These are phyloP conservation scores for Colletotrichum musicola DNA, from an alignment of 2,329 filamentous ascomycete species.

Conservation along the genomic window DNA sequence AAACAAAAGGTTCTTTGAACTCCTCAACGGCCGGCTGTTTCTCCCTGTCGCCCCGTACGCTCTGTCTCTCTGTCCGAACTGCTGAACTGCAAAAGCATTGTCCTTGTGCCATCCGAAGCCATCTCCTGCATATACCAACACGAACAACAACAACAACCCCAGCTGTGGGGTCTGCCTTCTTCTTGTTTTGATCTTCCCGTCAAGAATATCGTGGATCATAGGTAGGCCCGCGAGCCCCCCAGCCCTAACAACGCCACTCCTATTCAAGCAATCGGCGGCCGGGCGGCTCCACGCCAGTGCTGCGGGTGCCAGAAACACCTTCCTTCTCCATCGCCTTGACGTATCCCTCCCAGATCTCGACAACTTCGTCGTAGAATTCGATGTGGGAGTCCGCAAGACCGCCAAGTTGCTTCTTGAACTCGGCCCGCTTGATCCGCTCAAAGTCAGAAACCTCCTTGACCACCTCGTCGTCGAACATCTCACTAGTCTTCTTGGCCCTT, in stretches of 20 bases:
- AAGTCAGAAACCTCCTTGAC: slow-evolving; percentile 94
- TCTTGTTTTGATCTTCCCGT: background rate
- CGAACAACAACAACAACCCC: slow-evolving; percentile 6
- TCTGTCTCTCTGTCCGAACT: slow-evolving; percentile 3
- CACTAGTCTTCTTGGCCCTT: slow-evolving; percentile 84
- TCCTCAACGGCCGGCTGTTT: background rate
- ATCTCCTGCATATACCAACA: slow-evolving; percentile 16
- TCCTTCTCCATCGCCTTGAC: slow-evolving; percentile 88
- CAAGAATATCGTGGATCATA: background rate
- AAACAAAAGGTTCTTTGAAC: slow-evolving; percentile 1
- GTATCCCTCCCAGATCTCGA: slow-evolving; percentile 90
- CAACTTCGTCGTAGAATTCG: slow-evolving; percentile 84
- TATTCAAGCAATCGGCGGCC: slow-evolving; percentile 33
- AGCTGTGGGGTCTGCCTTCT: background rate
- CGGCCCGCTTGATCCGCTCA: slow-evolving; percentile 93
- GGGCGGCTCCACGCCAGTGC: slow-evolving; percentile 35
- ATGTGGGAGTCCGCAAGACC: slow-evolving; percentile 87
- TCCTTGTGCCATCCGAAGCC: slow-evolving; percentile 14
- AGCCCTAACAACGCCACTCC: background rate
- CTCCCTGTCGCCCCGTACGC: background rate
- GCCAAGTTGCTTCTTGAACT: slow-evolving; percentile 90
- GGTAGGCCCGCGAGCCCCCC: background rate
- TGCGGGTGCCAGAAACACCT: slow-evolving; percentile 48
- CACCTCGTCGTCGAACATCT: slow-evolving; percentile 96
- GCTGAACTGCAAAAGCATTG: slow-evolving; percentile 6